phyloP scores from a whole-genome alignment of 176 grass and related monocot genomes.

The Oryza nivara region DNA sequence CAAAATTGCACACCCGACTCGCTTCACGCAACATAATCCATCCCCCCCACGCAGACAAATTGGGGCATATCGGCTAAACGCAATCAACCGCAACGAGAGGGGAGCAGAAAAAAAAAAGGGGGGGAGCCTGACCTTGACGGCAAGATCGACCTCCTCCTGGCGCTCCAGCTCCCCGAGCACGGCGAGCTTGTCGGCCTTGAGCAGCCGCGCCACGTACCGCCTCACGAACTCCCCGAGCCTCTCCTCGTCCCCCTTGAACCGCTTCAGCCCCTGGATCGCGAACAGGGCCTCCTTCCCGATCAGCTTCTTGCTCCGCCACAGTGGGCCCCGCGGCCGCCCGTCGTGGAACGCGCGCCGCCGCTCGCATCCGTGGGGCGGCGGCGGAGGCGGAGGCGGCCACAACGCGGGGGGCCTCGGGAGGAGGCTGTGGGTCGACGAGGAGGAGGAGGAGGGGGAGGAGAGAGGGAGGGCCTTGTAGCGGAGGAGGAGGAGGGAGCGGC shows the following conservation, averaged over 20 bases:
- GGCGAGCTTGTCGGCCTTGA: constrained; percentile 92
- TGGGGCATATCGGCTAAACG: neutral
- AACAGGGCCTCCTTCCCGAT: constrained; percentile 95
- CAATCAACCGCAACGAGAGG: neutral
- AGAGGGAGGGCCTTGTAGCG: constrained; percentile 2
- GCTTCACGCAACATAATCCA: neutral
- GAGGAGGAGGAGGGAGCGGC: constrained; percentile 26
- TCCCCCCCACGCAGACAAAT: neutral
- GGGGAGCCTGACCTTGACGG: constrained; percentile 61
- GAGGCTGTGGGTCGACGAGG: neutral
- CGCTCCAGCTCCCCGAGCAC: constrained; percentile 82
- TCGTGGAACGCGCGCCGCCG: constrained; percentile 66
- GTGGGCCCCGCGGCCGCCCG: constrained; percentile 83
- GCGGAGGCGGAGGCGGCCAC: neutral
- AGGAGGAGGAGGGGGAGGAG: neutral
- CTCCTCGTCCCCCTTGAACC: constrained; percentile 90
- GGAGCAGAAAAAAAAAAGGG: neutral
- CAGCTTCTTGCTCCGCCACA: constrained; percentile 96
- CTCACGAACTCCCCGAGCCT: constrained; percentile 64
- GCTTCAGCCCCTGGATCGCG: constrained; percentile 84
- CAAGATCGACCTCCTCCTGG: constrained; percentile 82
- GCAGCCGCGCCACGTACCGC: constrained; percentile 70
- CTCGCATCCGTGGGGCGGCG: neutral
- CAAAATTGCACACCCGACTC: neutral
- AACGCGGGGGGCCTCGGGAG: neutral